Percentiles rank a stretch among this genome's conserved stretches.
These are phyloP conservation scores for Candida sithepensis DNA, from an alignment of 805 yeast species.

Conservation along the genomic window DNA sequence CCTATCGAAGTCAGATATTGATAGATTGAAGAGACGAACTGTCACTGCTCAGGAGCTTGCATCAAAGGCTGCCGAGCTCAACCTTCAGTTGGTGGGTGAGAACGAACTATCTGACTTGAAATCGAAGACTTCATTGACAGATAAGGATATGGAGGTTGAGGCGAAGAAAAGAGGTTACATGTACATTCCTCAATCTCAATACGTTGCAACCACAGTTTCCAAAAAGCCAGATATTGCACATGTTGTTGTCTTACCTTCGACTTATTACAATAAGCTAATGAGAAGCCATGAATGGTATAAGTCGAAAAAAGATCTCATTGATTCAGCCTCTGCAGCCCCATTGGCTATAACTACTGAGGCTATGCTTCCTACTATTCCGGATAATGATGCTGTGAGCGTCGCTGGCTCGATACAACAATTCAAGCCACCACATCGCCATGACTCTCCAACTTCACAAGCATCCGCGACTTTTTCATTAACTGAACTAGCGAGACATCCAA, in stretches of 20 bases:
- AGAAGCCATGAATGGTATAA: constrained; percentile 37
- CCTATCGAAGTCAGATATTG: constrained; percentile 31
- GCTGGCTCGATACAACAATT: constrained; percentile 26
- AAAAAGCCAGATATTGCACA: constrained; percentile 50
- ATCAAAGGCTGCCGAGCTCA: constrained; percentile 38
- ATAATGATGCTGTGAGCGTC: constrained; percentile 14
- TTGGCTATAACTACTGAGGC: constrained; percentile 2
- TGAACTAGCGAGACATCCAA: constrained; percentile 16
- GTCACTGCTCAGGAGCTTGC: constrained; percentile 34
- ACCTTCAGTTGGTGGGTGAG: constrained; percentile 33
- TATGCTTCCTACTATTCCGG: constrained; percentile 7
- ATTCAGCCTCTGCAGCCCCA: constrained; percentile 3
- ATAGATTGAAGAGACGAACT: constrained; percentile 24
- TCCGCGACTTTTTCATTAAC: constrained; percentile 11
- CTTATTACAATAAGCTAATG: constrained; percentile 58
- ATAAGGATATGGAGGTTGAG: constrained; percentile 29
- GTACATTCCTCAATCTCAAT: constrained; percentile 56
- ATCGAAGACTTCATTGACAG: constrained; percentile 8
- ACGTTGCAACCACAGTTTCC: constrained; percentile 59
- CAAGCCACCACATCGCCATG: constrained; percentile 3
- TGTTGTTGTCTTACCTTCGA: constrained; percentile 60
- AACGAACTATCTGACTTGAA: constrained; percentile 20
- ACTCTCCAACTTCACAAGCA: constrained; percentile 2
- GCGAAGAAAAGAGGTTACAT: constrained; percentile 48
- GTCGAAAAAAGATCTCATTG: constrained; percentile 9